Evolutionary conservation across 768 basidiomycete genomes (phyloP).

Genomic region (Boletus bicolor): DNA sequence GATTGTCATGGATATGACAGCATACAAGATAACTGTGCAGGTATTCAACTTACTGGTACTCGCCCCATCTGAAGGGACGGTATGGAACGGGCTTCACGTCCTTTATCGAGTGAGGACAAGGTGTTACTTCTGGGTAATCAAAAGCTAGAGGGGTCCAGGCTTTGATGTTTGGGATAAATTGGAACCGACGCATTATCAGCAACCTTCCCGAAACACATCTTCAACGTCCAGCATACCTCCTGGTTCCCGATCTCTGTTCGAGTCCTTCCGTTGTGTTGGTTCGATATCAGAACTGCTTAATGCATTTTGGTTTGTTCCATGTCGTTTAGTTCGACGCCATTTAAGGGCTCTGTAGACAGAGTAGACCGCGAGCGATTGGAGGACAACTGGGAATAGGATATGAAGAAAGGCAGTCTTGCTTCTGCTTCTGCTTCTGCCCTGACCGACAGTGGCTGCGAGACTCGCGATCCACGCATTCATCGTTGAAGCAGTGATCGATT

Average conservation of each 20-base stretch:
- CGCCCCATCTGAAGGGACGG: slow-evolving; percentile 64
- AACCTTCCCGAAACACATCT: neutral
- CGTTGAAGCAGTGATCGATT: neutral
- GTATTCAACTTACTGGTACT: slow-evolving; percentile 56
- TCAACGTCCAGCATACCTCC: slow-evolving; percentile 23
- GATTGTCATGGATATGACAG: neutral
- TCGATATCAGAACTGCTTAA: neutral
- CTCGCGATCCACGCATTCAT: slow-evolving; percentile 10
- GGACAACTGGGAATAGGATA: slow-evolving; percentile 9
- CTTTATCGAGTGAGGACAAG: slow-evolving; percentile 37
- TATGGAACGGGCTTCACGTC: slow-evolving; percentile 61
- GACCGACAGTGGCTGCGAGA: neutral
- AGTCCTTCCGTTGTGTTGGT: neutral
- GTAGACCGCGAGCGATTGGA: slow-evolving; percentile 19
- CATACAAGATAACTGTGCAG: neutral
- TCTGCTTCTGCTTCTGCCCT: neutral
- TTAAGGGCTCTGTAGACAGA: slow-evolving; percentile 9
- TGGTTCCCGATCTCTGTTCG: slow-evolving; percentile 22
- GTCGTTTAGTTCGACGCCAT: slow-evolving; percentile 4
- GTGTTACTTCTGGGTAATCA: slow-evolving; percentile 48
- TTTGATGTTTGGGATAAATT: slow-evolving; percentile 17
- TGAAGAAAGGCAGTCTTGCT: neutral
- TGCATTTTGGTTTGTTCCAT: neutral
- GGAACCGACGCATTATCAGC: neutral
- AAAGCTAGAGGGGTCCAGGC: slow-evolving; percentile 57